phyloP scores from a whole-genome alignment of 2,329 filamentous ascomycete genomes.

The Cephalotrichum gorgonifer region DNA sequence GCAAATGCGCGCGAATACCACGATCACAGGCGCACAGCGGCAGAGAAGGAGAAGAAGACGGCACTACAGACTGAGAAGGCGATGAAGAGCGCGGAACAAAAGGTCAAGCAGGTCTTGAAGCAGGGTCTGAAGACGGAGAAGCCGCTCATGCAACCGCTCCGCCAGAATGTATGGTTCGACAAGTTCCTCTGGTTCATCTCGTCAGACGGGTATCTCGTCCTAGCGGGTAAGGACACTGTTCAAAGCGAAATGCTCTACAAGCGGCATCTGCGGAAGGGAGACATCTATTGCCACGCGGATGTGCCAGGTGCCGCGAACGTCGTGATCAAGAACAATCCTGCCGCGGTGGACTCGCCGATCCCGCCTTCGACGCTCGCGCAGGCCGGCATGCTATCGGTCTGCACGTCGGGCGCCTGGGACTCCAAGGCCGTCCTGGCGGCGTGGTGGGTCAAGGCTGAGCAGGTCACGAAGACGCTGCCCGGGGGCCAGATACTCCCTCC shows the following conservation, averaged over 20 bases:
- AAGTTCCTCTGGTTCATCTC: constrained; percentile 96
- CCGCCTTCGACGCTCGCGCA: constrained; percentile 86
- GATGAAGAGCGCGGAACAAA: constrained; percentile 58
- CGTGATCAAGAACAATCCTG: constrained; percentile 79
- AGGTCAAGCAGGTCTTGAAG: constrained; percentile 12
- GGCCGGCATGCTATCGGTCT: constrained; percentile 75
- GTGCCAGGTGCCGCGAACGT: constrained; percentile 74
- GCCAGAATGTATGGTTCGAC: constrained; percentile 88
- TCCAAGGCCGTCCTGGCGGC: constrained; percentile 92
- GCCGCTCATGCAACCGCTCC: constrained; percentile 69
- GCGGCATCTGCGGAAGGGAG: constrained; percentile 74
- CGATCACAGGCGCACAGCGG: constrained; percentile 75
- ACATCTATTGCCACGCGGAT: constrained; percentile 87
- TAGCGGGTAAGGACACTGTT: constrained; percentile 78
- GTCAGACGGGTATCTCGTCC: constrained; percentile 85
- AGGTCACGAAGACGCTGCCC: constrained; percentile 77
- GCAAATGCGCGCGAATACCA: constrained; percentile 88
- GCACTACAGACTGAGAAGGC: constrained; percentile 70
- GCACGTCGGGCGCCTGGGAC: constrained; percentile 86
- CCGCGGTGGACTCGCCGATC: constrained; percentile 71
- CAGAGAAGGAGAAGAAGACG: constrained; percentile 80
- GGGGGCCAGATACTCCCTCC: constrained; percentile 70
- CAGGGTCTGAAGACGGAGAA: constrained; percentile 89
- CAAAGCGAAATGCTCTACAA: constrained; percentile 92
- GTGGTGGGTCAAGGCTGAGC: constrained; percentile 88